phyloP scores from a whole-genome alignment of 148 eudicot genomes.

The Euryodendron excelsum region DNA sequence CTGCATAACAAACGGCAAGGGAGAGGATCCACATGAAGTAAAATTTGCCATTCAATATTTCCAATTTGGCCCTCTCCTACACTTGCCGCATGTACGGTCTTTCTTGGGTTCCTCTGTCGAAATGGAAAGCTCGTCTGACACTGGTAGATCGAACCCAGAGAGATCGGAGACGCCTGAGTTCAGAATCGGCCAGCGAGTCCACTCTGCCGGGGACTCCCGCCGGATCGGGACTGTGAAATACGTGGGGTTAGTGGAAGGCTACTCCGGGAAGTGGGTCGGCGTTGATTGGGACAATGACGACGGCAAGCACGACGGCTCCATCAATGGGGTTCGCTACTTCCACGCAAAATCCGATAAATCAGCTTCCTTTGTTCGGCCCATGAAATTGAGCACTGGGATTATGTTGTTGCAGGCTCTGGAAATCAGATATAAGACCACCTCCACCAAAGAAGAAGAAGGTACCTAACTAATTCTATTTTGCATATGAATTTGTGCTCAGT shows the following conservation, averaged over 20 bases:
- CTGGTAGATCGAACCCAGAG: neutral
- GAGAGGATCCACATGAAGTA: neutral
- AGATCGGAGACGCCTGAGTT: constrained; percentile 31
- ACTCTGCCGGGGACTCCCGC: constrained; percentile 42
- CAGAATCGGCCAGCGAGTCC: constrained; percentile 65
- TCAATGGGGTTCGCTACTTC: constrained; percentile 73
- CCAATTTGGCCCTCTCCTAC: neutral
- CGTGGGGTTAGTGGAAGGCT: constrained; percentile 60
- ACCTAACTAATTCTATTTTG: neutral
- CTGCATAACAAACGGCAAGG: neutral
- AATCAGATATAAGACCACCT: constrained; percentile 50
- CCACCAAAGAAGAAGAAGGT: constrained; percentile 81
- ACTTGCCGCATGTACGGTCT: neutral
- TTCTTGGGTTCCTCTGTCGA: neutral
- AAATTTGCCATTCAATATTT: neutral
- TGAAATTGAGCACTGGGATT: constrained; percentile 59
- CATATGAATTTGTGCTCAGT: neutral
- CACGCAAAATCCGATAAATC: constrained; percentile 45
- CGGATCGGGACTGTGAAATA: constrained; percentile 80
- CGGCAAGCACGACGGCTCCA: constrained; percentile 80
- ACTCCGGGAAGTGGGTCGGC: constrained; percentile 79
- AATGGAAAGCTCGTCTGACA: too few relatives aligned
- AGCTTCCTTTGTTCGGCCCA: constrained; percentile 66
- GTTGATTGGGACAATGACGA: constrained; percentile 86
- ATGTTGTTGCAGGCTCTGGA: constrained; percentile 58